Base-by-base conservation (phyloP, 2,329 filamentous ascomycete genomes). In the Bipolaris gigantea region DNA sequence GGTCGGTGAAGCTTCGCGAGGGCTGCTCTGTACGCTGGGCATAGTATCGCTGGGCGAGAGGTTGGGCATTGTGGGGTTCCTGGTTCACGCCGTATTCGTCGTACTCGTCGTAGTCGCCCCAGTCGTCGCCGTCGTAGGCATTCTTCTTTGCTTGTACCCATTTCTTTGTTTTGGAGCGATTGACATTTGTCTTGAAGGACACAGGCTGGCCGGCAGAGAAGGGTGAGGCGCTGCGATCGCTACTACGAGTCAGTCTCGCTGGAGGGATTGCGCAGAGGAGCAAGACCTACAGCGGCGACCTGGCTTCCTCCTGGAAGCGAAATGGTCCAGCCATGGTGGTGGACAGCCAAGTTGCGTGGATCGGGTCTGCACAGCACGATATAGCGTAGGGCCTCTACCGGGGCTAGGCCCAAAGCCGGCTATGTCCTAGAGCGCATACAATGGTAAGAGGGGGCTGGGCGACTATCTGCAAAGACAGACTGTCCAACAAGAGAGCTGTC, bases 41-140 rank as follows among this genome's bases (percentile, higher is more conserved):
- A 32, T 70, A 65, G 58, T 81, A 80, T 56, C 79, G 74, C 45
- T 78, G 76, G 10, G 75, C 73, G 51, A 72, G 63, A 1, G 73
- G 64, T 38, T 70, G 58, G 50, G 75, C 64, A 11, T 79, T 74
- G 23, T 75, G 74, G 33, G 75, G 72, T 41, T 76, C 74, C 40
- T 77, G 74, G 42, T 76, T 73, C 44, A 82, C 81, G 36, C 84
- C 82, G 59, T 81, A 80, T 53, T 82, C 79, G 50, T 83, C 80
- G 49, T 85, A 81, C 44, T 83, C 81, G 60, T 81, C 79, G 59
- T 78, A 79, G 39, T 85, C 88, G 33, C 91, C 93, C 92, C 93
- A 97, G 69, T 96, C 93, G 66, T 95, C 92, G 59, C 92, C 93
- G 67, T 93, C 92, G 70, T 97, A 97, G 70, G 85, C 89, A 65